These are phyloP conservation scores for Fonsecaea pugnacius DNA, from an alignment of 2,329 filamentous ascomycete genomes.

Conservation along the genomic window DNA sequence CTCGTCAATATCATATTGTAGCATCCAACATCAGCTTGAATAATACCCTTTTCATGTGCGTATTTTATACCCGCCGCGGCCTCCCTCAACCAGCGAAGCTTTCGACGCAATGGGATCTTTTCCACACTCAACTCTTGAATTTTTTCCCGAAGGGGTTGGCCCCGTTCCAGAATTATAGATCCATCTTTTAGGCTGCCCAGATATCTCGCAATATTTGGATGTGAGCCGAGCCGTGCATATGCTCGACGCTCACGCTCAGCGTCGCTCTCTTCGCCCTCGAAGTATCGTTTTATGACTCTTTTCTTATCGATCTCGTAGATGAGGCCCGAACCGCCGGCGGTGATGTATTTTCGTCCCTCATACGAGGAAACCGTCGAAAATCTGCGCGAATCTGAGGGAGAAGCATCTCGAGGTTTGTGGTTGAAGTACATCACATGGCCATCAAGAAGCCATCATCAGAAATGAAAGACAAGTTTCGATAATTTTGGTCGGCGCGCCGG, in stretches of 20 bases:
- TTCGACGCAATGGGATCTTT: conserved; percentile 21
- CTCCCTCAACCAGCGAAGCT: conserved; percentile 14
- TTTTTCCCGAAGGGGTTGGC: conserved; percentile 14
- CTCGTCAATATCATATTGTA: conserved; percentile 22
- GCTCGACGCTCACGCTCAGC: conserved; percentile 24
- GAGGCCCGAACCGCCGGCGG: conserved; percentile 5
- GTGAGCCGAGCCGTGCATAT: conserved; percentile 17
- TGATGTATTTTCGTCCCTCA: conserved; percentile 20
- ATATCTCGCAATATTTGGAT: conserved; percentile 27
- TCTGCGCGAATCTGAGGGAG: background rate
- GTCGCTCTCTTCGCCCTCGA: conserved; percentile 17
- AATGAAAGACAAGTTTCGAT: too few relatives aligned
- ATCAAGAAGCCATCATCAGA: too few relatives aligned
- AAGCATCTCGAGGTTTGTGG: conserved; percentile 12
- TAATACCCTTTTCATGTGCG: conserved; percentile 20
- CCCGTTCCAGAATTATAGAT: conserved; percentile 23
- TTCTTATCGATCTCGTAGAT: conserved; percentile 25
- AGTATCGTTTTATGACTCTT: conserved; percentile 23
- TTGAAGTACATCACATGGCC: conserved; percentile 10
- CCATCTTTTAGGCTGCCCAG: conserved; percentile 23
- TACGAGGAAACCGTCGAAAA: conserved; percentile 5
- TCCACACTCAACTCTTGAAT: conserved; percentile 11
- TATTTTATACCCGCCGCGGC: conserved; percentile 21
- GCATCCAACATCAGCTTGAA: conserved; percentile 22
- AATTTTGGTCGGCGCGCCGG: too few relatives aligned